Evolutionary conservation across 1,284 basidiomycete species (phyloP).

Genomic region (Rhodotorula glutinis): DNA sequence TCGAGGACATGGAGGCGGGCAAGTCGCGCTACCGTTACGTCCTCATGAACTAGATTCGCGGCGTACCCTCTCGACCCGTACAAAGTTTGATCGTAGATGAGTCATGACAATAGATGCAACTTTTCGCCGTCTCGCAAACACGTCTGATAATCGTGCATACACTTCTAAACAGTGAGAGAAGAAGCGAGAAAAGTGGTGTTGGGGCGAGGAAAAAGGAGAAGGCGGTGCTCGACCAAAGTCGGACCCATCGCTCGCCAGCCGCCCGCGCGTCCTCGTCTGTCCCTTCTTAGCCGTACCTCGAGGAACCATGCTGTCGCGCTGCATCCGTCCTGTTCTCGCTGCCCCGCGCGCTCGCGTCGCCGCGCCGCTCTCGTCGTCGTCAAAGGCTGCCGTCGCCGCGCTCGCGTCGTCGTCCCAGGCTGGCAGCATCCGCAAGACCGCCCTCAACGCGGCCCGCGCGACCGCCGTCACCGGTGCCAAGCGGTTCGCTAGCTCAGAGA

Average conservation of each 20-base stretch:
- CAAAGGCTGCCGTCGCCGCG: constrained; percentile 9
- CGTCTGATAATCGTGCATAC: no score
- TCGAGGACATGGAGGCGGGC: constrained; percentile 51
- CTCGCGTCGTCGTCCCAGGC: constrained; percentile 13
- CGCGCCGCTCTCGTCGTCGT: constrained; percentile 8
- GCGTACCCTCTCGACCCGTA: background rate
- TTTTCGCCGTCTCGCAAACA: no score
- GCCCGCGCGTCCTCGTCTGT: background rate
- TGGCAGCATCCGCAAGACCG: constrained; percentile 8
- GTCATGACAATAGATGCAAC: background rate
- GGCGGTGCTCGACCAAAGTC: background rate
- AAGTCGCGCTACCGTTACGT: constrained; percentile 53
- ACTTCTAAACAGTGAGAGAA: no score
- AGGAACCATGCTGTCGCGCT: constrained; percentile 7
- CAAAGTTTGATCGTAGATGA: background rate
- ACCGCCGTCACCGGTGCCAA: constrained; percentile 11
- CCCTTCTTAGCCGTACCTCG: background rate
- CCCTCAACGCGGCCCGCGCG: constrained; percentile 14
- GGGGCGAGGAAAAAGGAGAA: background rate
- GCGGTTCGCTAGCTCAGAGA: constrained; percentile 28
- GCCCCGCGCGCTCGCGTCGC: constrained; percentile 12
- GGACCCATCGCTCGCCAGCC: no score
- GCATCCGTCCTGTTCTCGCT: constrained; percentile 4
- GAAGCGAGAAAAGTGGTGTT: background rate
- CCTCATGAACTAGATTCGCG: constrained; percentile 47